Conservation (phyloP, 805 yeast species). For the Wickerhamiella spandovensis region DNA sequence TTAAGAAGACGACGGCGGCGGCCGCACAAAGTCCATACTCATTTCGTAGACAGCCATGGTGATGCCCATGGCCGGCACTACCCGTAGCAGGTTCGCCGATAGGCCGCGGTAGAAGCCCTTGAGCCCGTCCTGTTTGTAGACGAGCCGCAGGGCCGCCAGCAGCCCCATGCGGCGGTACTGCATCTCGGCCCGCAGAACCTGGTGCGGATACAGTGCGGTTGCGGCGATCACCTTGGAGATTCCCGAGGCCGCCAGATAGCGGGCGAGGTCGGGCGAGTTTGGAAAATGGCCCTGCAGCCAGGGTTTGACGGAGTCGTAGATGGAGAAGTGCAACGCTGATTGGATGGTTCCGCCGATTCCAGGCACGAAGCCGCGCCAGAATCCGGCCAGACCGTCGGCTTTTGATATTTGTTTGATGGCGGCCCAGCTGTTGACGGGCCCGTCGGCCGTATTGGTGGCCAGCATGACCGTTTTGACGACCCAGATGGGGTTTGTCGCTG, state of each 20-base stretch:
- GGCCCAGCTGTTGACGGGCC: slow-evolving; percentile 33
- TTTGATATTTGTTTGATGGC: slow-evolving; percentile 38
- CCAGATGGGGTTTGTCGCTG: slow-evolving; percentile 89
- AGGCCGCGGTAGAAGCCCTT: slow-evolving; percentile 75
- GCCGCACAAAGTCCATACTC: slow-evolving; percentile 6
- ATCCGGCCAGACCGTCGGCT: slow-evolving; percentile 46
- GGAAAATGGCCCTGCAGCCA: not conserved
- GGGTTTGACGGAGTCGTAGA: slow-evolving; percentile 66
- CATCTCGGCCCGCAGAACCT: slow-evolving; percentile 62
- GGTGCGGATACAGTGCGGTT: slow-evolving; percentile 65
- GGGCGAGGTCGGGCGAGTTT: slow-evolving; percentile 27
- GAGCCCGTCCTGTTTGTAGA: slow-evolving; percentile 41
- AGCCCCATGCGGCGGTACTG: slow-evolving; percentile 33
- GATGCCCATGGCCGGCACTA: slow-evolving; percentile 84
- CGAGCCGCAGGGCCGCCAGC: slow-evolving; percentile 24
- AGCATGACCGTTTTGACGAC: slow-evolving; percentile 82
- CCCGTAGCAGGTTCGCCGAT: slow-evolving; percentile 62
- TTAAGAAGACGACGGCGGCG: too few species aligned
- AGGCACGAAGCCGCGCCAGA: slow-evolving; percentile 65
- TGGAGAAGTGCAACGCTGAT: slow-evolving; percentile 75
- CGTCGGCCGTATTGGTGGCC: slow-evolving; percentile 29
- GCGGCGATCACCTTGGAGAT: slow-evolving; percentile 57
- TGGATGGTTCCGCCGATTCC: slow-evolving; percentile 74
- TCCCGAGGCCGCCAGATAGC: slow-evolving; percentile 56
- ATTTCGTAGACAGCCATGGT: slow-evolving; percentile 77